Evolutionary conservation across 176 grass and related monocot species (phyloP), one percentile per base, ranked within the genome.

Genomic region (Chloris gayana): DNA sequence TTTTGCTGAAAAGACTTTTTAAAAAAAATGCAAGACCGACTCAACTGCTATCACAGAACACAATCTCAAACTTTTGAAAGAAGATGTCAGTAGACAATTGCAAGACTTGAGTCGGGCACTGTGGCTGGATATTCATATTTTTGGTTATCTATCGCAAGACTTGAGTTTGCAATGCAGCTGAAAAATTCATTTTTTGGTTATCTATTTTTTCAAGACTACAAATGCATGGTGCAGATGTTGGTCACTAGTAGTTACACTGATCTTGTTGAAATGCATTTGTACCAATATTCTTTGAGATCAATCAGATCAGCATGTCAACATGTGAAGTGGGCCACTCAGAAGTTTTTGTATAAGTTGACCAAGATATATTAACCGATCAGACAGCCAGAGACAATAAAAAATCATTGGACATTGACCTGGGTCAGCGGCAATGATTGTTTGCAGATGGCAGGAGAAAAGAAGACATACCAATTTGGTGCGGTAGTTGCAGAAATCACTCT

Each of bases 401-500:
- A 70, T 64, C 47, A 9, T 63, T 64, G 63, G 37, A 41, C 9
- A 64, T 81, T 76, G 75, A 63, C 74, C 66, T 62, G 38, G 72
- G 2, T 26, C 18, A 86, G 53, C 3, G 4, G 30, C 35, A 59
- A 71, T 49, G 51, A 67, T 15, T n/a, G 19, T 56, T 18, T 75
- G 30, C 34, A 70, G 21, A 80, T 45, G 64, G 53, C 76, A 80
- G 22, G 4, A 56, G 38, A 69, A 85, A 82, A 88, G 37, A 82
- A 44, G 37, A 79, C 59, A 76, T 93, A 98, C 96, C 86, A 98
- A 64, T 89, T 85, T 98, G 54, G 88, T 85, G 64, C 92, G 96
- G 35, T 98, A 95, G 62, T 95, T 89, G 72, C 81, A 33, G 62
- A 95, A 98, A 46, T 98, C 96, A 72, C 84, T 92, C 85, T 91